Base-by-base conservation (phyloP, 495 filamentous ascomycete genomes). In the Hypoxylon intermedium region DNA sequence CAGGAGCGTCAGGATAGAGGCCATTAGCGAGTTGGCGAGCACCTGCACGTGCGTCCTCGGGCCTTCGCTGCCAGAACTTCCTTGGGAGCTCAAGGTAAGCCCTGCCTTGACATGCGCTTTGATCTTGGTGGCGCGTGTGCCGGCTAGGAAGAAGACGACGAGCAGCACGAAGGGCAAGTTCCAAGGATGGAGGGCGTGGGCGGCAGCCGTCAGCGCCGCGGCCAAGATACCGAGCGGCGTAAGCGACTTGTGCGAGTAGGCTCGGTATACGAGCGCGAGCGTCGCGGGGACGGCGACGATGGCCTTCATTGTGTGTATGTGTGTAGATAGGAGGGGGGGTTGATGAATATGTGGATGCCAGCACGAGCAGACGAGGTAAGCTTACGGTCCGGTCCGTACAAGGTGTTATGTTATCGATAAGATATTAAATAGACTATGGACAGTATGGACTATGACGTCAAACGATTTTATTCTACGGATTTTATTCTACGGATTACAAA, bases 131-230 rank as follows among this genome's bases (percentile, higher is more conserved):
- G 86, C 93, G 45, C 83, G 79, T 0, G 89, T 96, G 0, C 90
- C 95, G 0, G 87, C 85, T 1, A 93, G 76, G 77, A 96, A 97
- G 78, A 98, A 98, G 13, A 93, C 84, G 34, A 79, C 80, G 2
- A 98, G 82, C 9, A 97, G 80, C 18, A 82, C 80, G 72, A 97
- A 95, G 1, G 90, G 92, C n/a, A 92, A 76, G 50, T 87, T 89
- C 90, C 90, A 96, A 6, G 94, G 93, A 74, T 98, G 94, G 16
- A 91, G 63, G 7, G 92, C 90, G 72, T 98, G 94, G 2, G 87
- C 83, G 49, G 80, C 70, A 6, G 91, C 93, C 6, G 95, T 95
- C 24, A 87, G 56, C 18, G 74, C 74, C 9, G 92, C 92, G 16
- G 83, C 79, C 7, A 87, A 66, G 57, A 93, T 81, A 37, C 91